Percentiles rank a stretch among this genome's conserved stretches.
Evolutionary conservation across 2,329 filamentous ascomycete species (phyloP).

Genomic region (Aspergillus sp.): DNA sequence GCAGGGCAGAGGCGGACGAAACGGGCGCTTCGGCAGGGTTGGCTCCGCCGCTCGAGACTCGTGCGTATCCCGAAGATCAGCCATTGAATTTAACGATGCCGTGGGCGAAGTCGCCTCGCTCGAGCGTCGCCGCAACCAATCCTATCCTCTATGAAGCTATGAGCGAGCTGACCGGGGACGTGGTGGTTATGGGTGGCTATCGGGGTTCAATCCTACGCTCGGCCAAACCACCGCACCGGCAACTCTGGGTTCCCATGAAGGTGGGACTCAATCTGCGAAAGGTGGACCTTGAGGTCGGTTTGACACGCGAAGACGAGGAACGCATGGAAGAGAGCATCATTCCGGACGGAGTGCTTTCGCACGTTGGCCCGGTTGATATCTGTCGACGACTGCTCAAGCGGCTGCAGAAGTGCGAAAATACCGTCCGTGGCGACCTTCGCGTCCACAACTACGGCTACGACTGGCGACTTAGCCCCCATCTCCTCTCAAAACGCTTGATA

Average conservation of each 20-base stretch:
- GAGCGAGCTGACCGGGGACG: conserved; percentile 72
- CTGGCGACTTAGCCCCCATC: conserved; percentile 81
- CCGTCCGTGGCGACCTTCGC: conserved; percentile 66
- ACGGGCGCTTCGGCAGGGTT: not conserved
- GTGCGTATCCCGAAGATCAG: not conserved
- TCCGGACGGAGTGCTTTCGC: conserved; percentile 82
- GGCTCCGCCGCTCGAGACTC: not conserved
- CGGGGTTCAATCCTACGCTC: conserved; percentile 86
- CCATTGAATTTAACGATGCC: not conserved
- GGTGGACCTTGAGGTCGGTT: conserved; percentile 83
- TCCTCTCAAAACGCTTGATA: conserved; percentile 70
- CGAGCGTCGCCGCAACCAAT: conserved; percentile 28
- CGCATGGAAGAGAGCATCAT: conserved; percentile 80
- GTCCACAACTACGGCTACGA: conserved; percentile 94
- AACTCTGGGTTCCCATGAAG: conserved; percentile 92
- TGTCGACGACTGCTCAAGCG: conserved; percentile 78
- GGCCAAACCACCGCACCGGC: conserved; percentile 76
- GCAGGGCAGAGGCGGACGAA: conserved; percentile 14
- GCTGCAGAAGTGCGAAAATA: conserved; percentile 71
- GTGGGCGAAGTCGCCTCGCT: conserved; percentile 21
- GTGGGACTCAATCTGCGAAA: conserved; percentile 88
- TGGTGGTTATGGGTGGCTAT: conserved; percentile 88
- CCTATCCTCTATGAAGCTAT: conserved; percentile 60
- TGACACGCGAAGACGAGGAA: conserved; percentile 79
- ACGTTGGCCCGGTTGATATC: conserved; percentile 90